These are phyloP conservation scores for cucumber (Cucumis sativus) DNA, from an alignment of 306 rosid species.

Conservation along the genomic window DNA sequence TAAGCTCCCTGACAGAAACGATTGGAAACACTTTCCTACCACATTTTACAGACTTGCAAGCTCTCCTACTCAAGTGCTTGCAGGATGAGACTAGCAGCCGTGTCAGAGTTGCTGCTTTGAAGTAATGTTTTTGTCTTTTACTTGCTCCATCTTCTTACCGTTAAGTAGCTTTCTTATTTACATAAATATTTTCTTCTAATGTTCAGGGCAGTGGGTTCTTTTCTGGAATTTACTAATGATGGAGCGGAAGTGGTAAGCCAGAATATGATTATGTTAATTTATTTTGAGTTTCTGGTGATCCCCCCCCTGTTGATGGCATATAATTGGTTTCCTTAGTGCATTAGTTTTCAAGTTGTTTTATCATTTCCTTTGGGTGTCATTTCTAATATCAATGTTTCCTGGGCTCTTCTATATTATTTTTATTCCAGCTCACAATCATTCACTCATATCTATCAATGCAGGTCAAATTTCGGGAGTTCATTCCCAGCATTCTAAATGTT, in stretches of 20 bases:
- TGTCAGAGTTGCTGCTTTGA: constrained; percentile 92
- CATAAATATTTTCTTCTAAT: constrained; percentile 15
- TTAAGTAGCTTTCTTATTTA: not conserved
- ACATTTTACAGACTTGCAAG: constrained; percentile 76
- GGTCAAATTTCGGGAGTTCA: constrained; percentile 90
- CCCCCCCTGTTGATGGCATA: not conserved
- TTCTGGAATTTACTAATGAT: constrained; percentile 86
- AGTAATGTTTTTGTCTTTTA: constrained; percentile 30
- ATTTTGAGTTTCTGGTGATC: not conserved
- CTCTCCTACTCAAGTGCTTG: constrained; percentile 84
- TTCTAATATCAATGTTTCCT: not conserved
- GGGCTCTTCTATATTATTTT: not conserved
- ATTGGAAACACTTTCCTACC: constrained; percentile 81
- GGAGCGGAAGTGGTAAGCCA: constrained; percentile 85
- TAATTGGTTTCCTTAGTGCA: not conserved
- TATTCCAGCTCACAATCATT: not conserved
- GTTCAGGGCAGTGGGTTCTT: constrained; percentile 91
- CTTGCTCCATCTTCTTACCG: not conserved
- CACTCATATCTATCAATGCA: constrained; percentile 12
- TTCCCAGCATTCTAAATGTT: constrained; percentile 93
- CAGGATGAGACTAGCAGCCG: constrained; percentile 93
- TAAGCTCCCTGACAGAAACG: constrained; percentile 97
- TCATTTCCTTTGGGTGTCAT: not conserved
- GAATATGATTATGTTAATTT: not conserved
- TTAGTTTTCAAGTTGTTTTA: not conserved